Conservation (phyloP, 768 basidiomycete genomes). For the Mycena maculata region DNA sequence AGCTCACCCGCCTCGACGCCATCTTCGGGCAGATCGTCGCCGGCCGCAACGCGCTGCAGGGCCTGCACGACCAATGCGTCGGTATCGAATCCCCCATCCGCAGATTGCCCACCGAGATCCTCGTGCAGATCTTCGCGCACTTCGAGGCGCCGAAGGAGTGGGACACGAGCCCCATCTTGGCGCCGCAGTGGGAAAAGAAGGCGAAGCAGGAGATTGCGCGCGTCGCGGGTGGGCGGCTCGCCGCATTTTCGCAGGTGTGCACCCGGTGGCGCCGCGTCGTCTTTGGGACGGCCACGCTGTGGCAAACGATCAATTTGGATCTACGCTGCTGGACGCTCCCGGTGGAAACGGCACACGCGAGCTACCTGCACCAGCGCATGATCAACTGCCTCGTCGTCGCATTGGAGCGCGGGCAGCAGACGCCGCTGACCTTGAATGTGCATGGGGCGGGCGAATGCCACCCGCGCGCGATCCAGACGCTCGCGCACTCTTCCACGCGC, state of each 20-base stretch:
- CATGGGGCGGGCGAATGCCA: not conserved
- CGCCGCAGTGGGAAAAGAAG: not conserved
- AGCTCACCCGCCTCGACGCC: not conserved
- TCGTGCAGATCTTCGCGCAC: not conserved
- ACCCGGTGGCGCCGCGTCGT: not conserved
- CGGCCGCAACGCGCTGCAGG: not conserved
- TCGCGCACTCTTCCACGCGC: not conserved
- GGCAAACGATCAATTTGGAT: not conserved
- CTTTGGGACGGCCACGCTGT: not conserved
- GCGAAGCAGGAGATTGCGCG: not conserved
- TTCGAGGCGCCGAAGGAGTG: not conserved
- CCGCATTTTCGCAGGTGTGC: not conserved
- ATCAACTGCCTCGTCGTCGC: not conserved
- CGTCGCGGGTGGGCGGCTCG: not conserved
- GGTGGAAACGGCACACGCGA: not conserved
- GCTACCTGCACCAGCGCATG: not conserved
- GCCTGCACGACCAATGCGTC: not conserved
- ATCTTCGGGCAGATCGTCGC: not conserved
- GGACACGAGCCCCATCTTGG: not conserved
- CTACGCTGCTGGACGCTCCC: conserved; percentile 7
- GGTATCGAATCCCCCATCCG: not conserved
- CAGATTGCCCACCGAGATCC: not conserved
- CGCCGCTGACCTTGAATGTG: not conserved
- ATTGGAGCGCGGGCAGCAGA: not conserved
- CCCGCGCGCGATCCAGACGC: not conserved